These are phyloP conservation scores for Fusarium zealandicum DNA, from an alignment of 2,329 filamentous ascomycete genomes.

Conservation along the genomic window DNA sequence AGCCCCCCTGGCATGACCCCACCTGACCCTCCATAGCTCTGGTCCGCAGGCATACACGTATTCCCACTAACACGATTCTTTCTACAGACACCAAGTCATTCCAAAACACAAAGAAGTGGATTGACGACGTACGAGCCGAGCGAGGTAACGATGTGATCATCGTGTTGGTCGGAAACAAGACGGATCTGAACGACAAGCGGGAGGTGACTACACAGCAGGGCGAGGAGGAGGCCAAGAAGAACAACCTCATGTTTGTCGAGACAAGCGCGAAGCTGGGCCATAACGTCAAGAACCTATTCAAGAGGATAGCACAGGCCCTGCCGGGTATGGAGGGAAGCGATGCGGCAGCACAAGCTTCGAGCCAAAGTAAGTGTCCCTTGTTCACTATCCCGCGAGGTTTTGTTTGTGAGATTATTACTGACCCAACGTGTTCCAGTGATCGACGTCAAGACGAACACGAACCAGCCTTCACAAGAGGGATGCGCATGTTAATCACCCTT, in stretches of 20 bases:
- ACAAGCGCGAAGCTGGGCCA: constrained; percentile 97
- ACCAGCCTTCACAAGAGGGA: constrained; percentile 73
- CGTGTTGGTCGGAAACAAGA: constrained; percentile 98
- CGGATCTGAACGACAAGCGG: constrained; percentile 96
- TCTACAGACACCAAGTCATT: constrained; percentile 85
- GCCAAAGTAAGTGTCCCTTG: constrained; percentile 72
- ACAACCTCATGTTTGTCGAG: constrained; percentile 98
- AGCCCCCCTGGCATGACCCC: constrained; percentile 31
- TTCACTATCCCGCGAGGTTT: not conserved
- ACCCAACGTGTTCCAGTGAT: constrained; percentile 69
- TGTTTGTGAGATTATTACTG: not conserved
- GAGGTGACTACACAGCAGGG: constrained; percentile 96
- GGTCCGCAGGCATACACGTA: constrained; percentile 18
- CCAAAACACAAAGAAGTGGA: constrained; percentile 99
- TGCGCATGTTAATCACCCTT: constrained; percentile 56
- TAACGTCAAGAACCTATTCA: constrained; percentile 97
- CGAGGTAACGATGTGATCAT: constrained; percentile 99
- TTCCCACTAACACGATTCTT: constrained; percentile 30
- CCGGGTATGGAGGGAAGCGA: constrained; percentile 97
- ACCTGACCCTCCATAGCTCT: constrained; percentile 12
- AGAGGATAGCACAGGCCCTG: constrained; percentile 96
- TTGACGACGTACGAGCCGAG: constrained; percentile 96
- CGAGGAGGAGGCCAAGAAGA: constrained; percentile 97
- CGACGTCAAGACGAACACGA: constrained; percentile 85
- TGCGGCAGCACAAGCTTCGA: constrained; percentile 73